These are phyloP conservation scores for Lantana camara DNA, from an alignment of 257 asterid genomes.

Conservation along the genomic window DNA sequence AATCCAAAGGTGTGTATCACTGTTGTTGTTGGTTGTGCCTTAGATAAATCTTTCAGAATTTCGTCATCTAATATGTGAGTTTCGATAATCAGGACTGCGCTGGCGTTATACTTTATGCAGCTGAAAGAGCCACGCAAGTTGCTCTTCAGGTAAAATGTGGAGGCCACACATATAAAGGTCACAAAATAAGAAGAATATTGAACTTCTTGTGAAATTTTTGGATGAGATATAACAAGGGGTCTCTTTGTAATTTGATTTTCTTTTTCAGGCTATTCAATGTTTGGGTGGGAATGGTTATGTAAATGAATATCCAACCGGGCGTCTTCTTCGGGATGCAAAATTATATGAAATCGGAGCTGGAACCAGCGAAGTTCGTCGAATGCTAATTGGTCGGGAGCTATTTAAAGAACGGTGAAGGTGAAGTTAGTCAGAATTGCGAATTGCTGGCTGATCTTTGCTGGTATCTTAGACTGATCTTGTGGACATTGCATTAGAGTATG, in stretches of 20 bases:
- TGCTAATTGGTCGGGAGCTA: constrained; percentile 84
- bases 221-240: neutral
- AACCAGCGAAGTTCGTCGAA: constrained; percentile 90
- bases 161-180: neutral
- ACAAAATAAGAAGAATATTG: neutral
- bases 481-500: neutral
- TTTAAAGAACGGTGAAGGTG: constrained; percentile 59
- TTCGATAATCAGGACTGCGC: constrained; percentile 79
- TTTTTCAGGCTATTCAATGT: constrained; percentile 91
- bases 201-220: neutral
- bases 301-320: constrained; percentile 95
- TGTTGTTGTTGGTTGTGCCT: no score
- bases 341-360: constrained; percentile 97
- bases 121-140: constrained; percentile 98
- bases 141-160: constrained; percentile 99
- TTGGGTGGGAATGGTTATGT: constrained; percentile 96
- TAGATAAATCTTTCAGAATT: neutral
- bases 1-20: constrained; percentile 62
- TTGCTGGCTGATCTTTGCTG: neutral
- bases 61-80: neutral
- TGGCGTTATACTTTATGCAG: constrained; percentile 89
- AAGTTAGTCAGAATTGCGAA: constrained; percentile 9
- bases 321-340: constrained; percentile 91
- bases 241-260: neutral
- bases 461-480: neutral